phyloP scores from a whole-genome alignment of 345 rosid species.

The Pugionium dolabratum region DNA sequence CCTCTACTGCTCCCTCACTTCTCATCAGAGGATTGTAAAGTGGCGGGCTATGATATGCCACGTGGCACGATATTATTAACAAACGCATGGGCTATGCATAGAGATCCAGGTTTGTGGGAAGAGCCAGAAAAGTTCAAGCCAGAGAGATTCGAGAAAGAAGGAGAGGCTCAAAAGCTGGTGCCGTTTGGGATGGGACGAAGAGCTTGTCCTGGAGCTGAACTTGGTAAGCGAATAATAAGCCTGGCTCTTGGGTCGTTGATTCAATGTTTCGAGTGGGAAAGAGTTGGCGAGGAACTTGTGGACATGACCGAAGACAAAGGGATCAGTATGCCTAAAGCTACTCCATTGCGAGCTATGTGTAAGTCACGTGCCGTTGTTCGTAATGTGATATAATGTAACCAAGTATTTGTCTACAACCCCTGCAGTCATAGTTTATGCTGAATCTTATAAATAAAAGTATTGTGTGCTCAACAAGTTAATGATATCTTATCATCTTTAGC shows the following conservation, averaged over 20 bases:
- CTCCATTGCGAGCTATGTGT: slow-evolving; percentile 48
- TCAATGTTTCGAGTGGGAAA: slow-evolving; percentile 60
- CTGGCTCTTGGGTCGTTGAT: slow-evolving; percentile 46
- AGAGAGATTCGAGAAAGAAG: slow-evolving; percentile 47
- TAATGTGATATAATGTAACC: slow-evolving; percentile 4
- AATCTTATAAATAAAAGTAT: no score
- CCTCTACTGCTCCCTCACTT: slow-evolving; percentile 47
- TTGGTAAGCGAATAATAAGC: slow-evolving; percentile 46
- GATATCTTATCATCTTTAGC: no score
- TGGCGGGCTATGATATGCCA: slow-evolving; percentile 50
- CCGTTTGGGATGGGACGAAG: slow-evolving; percentile 57
- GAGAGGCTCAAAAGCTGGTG: slow-evolving; percentile 36
- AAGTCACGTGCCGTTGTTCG: slow-evolving; percentile 35
- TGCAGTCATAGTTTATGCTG: no score
- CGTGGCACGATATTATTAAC: slow-evolving; percentile 45
- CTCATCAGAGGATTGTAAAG: slow-evolving; percentile 45
- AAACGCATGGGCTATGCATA: slow-evolving; percentile 59
- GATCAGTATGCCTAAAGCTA: slow-evolving; percentile 44
- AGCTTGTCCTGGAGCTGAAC: slow-evolving; percentile 52
- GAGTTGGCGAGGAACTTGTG: slow-evolving; percentile 35
- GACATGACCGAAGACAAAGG: slow-evolving; percentile 51
- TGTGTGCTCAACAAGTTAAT: no score
- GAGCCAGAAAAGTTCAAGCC: slow-evolving; percentile 50
- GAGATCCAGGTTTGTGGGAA: slow-evolving; percentile 50
- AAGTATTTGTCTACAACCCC: no score